phyloP scores from a whole-genome alignment of 2,329 filamentous ascomycete genomes.

The Fusarium sp. region DNA sequence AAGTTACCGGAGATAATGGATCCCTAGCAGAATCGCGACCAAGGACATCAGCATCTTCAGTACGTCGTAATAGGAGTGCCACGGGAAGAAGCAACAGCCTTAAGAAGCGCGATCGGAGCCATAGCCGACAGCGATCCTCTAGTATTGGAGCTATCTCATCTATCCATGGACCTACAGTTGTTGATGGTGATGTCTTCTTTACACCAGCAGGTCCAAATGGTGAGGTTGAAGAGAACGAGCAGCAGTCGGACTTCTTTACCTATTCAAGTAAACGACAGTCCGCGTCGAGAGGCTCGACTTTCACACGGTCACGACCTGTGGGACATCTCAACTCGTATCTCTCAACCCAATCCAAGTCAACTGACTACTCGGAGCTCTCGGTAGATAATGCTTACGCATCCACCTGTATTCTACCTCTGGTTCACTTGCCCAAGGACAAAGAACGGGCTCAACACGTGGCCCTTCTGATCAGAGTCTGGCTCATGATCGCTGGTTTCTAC shows the following conservation, averaged over 20 bases:
- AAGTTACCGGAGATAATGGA: conserved; percentile 76
- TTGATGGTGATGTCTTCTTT: conserved; percentile 64
- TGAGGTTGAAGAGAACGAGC: conserved; percentile 48
- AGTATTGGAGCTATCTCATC: conserved; percentile 54
- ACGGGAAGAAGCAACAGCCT: conserved; percentile 63
- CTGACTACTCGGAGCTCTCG: conserved; percentile 54
- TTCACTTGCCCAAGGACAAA: conserved; percentile 67
- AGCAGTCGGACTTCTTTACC: conserved; percentile 57
- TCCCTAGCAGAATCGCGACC: conserved; percentile 50
- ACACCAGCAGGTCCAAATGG: conserved; percentile 57
- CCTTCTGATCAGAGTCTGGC: conserved; percentile 83
- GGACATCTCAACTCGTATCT: conserved; percentile 59
- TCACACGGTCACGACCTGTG: conserved; percentile 56
- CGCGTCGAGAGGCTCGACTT: conserved; percentile 53
- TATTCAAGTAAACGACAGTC: conserved; percentile 55
- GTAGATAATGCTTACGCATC: conserved; percentile 57
- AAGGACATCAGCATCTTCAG: conserved; percentile 48
- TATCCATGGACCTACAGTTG: conserved; percentile 52
- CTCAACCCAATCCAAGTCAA: conserved; percentile 54
- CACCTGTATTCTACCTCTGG: conserved; percentile 60
- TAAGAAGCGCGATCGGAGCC: conserved; percentile 64
- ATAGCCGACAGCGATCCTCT: conserved; percentile 57
- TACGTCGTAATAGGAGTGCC: conserved; percentile 55
- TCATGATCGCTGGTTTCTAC: conserved; percentile 90
- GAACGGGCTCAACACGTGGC: conserved; percentile 61